Percentiles rank a stretch among this genome's conserved stretches.
Evolutionary conservation across 129 eudicot genomes (phyloP).

Genomic region (Smallanthus sonchifolius): DNA sequence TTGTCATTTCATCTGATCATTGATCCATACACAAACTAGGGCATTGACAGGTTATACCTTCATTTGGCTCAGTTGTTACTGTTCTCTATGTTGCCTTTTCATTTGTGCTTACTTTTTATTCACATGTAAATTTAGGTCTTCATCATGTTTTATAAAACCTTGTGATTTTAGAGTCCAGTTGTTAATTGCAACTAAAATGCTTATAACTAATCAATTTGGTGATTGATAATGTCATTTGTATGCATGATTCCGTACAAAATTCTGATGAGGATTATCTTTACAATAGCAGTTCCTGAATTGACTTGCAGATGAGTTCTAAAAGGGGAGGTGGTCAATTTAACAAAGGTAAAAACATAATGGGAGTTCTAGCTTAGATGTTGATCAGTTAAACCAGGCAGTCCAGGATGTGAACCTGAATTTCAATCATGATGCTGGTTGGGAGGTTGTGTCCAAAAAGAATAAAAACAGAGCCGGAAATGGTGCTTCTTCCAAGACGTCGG

Average conservation of each 20-base stretch:
- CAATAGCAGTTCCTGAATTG: neutral
- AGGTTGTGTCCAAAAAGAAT: conserved; percentile 38
- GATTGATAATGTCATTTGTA: neutral
- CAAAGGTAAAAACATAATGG: conserved; percentile 30
- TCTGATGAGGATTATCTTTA: neutral
- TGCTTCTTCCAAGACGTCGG: conserved; percentile 22
- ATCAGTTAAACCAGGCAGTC: conserved; percentile 40
- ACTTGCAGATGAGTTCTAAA: conserved; percentile 43
- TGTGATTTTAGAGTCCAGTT: neutral
- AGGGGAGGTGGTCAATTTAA: conserved; percentile 30
- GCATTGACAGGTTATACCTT: neutral
- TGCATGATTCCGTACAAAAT: neutral
- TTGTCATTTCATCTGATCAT: neutral
- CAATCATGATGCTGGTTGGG: conserved; percentile 55
- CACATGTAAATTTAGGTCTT: neutral
- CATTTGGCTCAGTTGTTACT: neutral
- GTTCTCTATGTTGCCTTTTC: neutral
- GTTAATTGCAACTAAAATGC: neutral
- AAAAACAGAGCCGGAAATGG: conserved; percentile 35
- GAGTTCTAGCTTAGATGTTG: conserved; percentile 24
- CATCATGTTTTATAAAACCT: neutral
- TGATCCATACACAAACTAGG: neutral
- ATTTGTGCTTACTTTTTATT: neutral
- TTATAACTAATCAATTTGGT: neutral
- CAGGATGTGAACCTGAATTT: conserved; percentile 39